Base-by-base conservation (phyloP, 2,329 filamentous ascomycete genomes). In the Bipolaris gigantea region DNA sequence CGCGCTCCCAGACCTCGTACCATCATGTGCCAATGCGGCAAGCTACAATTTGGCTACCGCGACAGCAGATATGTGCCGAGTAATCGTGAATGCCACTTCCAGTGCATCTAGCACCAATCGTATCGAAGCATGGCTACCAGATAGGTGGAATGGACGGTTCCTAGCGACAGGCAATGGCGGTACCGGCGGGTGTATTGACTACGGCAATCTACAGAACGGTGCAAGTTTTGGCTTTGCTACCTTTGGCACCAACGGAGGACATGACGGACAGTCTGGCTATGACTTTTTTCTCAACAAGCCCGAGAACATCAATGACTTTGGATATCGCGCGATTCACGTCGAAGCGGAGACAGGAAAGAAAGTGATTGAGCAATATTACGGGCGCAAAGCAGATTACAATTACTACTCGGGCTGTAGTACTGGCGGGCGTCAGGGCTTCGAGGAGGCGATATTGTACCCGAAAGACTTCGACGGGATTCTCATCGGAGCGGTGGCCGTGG, bases 301-400 rank as follows among this genome's bases (percentile, higher is more conserved):
- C 0, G 78, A 79, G 19, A 73, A 79, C 2, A 57, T 81, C 1
- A 70, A 71, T 33, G 80, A 82, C 57, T 81, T 79, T 60, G 76
- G 75, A 7, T 80, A 75, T 51, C 71, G 76, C 5, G 73, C 75
- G 16, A 53, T 62, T 2, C 58, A 64, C 19, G 52, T 53, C 10
- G 57, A 56, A 19, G 57, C 57, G 15, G 48, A 53, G 19, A 50
- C 74, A 1, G 75, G 74, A 30, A 77, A 77, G 59, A 42, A 73
- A 32, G 63, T 77, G 23, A 71, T 65, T 4, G 66, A 69, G 32
- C 30, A 45, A 18, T 78, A 77, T 57, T 78, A 78, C 43, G 65
- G 67, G 1, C 57, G 69, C 25, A 55, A 63, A 3, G 69, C 73
- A 53, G 66, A 61, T 6, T 79, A 81, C 51, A 67, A 61, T 9